phyloP scores from a whole-genome alignment of 2,329 filamentous ascomycete species.

The Monilinia polystroma region DNA sequence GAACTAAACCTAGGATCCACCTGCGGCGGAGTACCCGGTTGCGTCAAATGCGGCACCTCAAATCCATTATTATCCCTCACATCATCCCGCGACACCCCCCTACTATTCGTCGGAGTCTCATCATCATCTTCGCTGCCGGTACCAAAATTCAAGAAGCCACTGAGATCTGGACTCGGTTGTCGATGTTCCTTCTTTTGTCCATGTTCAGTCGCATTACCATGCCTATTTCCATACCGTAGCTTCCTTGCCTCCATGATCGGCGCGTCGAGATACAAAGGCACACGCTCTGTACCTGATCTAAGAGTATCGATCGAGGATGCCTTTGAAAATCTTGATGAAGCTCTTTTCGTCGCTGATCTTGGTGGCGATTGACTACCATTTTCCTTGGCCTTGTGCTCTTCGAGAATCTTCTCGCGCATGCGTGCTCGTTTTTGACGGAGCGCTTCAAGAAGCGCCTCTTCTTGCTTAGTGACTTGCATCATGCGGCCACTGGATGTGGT shows the following conservation, averaged over 20 bases:
- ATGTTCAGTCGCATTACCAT: background rate
- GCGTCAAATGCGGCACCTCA: background rate
- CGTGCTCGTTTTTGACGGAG: conserved; percentile 50
- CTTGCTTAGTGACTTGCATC: conserved; percentile 54
- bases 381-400: conserved; percentile 34
- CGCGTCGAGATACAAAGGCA: conserved; percentile 37
- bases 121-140: conserved; percentile 34
- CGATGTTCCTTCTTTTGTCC: conserved; percentile 29
- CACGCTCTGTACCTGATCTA: conserved; percentile 27
- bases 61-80: background rate
- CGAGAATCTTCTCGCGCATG: conserved; percentile 45
- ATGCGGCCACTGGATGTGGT: conserved; percentile 37
- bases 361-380: conserved; percentile 30
- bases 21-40: conserved; percentile 3
- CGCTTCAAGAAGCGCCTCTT: conserved; percentile 51
- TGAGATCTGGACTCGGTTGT: conserved; percentile 38
- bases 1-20: conserved; percentile 31
- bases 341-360: conserved; percentile 9
- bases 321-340: conserved; percentile 27
- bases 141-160: conserved; percentile 35
- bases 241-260: conserved; percentile 28
- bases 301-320: conserved; percentile 29
- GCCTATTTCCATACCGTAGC: background rate
- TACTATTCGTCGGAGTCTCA: conserved; percentile 33
- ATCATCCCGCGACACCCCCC: conserved; percentile 1